Base-by-base conservation (phyloP, 2,329 filamentous ascomycete species). In the Huntiella savannae region DNA sequence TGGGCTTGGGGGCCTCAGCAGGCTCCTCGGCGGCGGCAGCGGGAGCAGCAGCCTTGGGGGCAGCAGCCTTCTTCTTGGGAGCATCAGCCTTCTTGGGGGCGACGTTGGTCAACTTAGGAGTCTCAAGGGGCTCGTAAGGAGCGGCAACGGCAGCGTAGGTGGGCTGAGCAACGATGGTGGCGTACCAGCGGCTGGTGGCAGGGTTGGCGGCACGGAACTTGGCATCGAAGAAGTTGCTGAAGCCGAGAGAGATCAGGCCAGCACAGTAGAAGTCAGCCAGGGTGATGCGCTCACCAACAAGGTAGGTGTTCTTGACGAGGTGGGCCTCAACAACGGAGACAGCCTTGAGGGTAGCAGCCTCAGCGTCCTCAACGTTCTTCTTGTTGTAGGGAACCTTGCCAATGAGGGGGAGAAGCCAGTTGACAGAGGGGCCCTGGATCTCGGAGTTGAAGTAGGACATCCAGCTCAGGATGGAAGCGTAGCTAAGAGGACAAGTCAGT, bases 401-500 rank as follows among this genome's bases (percentile, higher is more conserved):
- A 56, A 85, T 63, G 55, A 96, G 78, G 56, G 91, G 91, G 55
- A 74, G 74, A 77, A 82, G 91, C 84, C 85, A 95, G 62, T 64
- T 71, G 66, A 71, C 79, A 55, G 96, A 67, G 54, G 67, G 63
- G 53, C 75, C 63, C 55, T 94, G 72, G 59, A 95, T 63, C 72
- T 98, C 88, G 51, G 68, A 63, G 78, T 96, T 98, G 76, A 81
- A 82, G 69, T 79, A 96, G 55, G 88, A 96, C 80, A 95, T 79
- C 91, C 91, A 98, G 68, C 82, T 84, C 63, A 98, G 74, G 66
- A 98, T 98, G 56, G 87, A 87, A 58, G 91, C 91, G 67, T 96
- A 88, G 64, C 73, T 77, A 53, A 34, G 11, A 12, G 16, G 38
- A 19, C 4, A n/a, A 2, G 22, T 47, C 37, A 47, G 45, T 5